Base-by-base conservation (phyloP, 2,329 filamentous ascomycete genomes). In the Xylaria sp. region DNA sequence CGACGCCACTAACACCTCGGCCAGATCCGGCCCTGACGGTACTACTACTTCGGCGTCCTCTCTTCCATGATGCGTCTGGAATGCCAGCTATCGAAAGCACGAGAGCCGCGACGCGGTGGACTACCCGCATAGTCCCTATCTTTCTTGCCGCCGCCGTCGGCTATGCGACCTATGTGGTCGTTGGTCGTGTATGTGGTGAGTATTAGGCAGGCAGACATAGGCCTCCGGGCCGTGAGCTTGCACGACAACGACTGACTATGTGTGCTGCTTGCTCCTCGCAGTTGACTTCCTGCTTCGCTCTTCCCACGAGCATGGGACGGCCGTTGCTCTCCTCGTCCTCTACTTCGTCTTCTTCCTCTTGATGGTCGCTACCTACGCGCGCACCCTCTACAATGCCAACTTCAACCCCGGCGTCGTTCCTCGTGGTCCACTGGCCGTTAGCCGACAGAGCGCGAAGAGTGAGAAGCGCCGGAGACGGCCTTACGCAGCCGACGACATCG, bases 341-440 rank as follows among this genome's bases (percentile, higher is more conserved):
- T 94, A 93, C 80, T 92, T 91, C 76, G 62, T 94, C 62, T 84
- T 97, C 63, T 83, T 97, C 54, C 73, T 92, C 18, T 84, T 91
- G 36, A 87, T 94, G 76, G 77, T 91, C 28, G 75, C 84, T 39
- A 86, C 90, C 23, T 98, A 97, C 80, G 77, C 92, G 23, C 91
- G 94, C 71, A 86, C 94, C 10, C 80, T 94, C 51, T 82, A 89
- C 71, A 86, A 88, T 41, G 90, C 97, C 60, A 86, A 89, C 67
- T 84, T 84, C 73, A 88, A 94, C 72, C 91, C 94, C 0, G 94
- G 93, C 3, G 87, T 94, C 63, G 86, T 94, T 0, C 90, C 92
- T 0, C 86, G 91, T 39, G 89, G 87, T n/a, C 80, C 83, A 64
- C 78, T 74, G 74, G 77, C 69, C 56, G 72, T 80, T 33, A 75